Conservation (phyloP, 2,329 filamentous ascomycete species). For the Xylaria digitata region DNA sequence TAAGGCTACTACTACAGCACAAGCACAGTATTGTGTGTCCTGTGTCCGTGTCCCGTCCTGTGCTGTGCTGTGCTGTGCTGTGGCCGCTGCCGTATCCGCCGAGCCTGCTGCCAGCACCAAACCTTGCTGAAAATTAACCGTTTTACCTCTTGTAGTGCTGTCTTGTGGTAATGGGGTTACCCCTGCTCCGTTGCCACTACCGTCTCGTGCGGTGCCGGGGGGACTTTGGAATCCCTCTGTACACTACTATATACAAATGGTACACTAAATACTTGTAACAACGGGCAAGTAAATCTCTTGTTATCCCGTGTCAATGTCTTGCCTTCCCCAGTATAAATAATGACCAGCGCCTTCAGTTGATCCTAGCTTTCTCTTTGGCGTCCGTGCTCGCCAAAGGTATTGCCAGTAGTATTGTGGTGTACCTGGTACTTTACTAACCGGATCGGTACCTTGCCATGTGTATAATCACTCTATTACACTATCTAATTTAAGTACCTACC, state of each 20-base stretch:
- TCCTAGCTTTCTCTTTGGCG: background rate
- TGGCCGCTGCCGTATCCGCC: background rate
- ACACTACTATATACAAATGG: too few relatives aligned
- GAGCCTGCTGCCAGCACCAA: slow-evolving; percentile 1
- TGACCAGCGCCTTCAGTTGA: too few relatives aligned
- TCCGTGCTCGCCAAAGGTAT: slow-evolving; percentile 12
- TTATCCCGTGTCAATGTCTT: too few relatives aligned
- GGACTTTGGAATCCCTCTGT: slow-evolving; percentile 1
- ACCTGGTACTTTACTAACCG: too few relatives aligned
- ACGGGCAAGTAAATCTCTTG: too few relatives aligned
- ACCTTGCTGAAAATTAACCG: slow-evolving; percentile 3
- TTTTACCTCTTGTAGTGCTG: background rate
- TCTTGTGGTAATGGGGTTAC: slow-evolving; percentile 1
- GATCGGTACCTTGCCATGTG: too few relatives aligned
- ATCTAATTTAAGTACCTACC: background rate
- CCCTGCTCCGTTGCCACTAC: slow-evolving; percentile 20
- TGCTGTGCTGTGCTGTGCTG: slow-evolving; percentile 8
- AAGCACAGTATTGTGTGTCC: background rate
- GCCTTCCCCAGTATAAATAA: too few relatives aligned
- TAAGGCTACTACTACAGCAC: too few relatives aligned
- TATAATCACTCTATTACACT: too few relatives aligned
- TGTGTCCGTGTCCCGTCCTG: background rate
- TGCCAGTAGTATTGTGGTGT: background rate
- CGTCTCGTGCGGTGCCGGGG: slow-evolving; percentile 9
- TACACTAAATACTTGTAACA: too few relatives aligned